A percentile compares a stretch with the other conserved stretches of the same genome.
These are phyloP conservation scores for Earliella scabrosa DNA, from an alignment of 1,284 basidiomycete genomes.

Conservation along the genomic window DNA sequence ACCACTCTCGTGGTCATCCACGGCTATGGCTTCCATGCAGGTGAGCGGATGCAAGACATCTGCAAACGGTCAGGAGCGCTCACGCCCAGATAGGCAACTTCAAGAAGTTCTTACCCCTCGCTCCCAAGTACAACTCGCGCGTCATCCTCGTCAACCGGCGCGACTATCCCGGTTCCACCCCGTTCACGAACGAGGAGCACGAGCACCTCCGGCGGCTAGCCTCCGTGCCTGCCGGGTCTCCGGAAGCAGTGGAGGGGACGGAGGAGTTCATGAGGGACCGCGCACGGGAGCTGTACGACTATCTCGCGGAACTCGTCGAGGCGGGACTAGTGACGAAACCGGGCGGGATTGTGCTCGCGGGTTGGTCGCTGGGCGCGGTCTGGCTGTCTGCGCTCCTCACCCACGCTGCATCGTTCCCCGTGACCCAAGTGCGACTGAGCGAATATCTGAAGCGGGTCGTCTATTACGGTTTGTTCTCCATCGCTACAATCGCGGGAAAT, in stretches of 20 bases:
- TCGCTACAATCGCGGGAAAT: background rate
- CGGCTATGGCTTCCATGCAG: constrained; percentile 29
- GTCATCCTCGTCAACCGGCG: constrained; percentile 12
- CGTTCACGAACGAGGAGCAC: constrained; percentile 26
- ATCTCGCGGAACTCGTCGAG: constrained; percentile 12
- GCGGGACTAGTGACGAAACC: constrained; percentile 1
- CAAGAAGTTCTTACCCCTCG: constrained; percentile 13
- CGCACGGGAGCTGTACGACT: constrained; percentile 16
- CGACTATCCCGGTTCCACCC: constrained; percentile 12
- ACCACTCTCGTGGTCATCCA: constrained; percentile 31
- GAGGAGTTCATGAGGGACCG: constrained; percentile 7
- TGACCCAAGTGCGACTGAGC: background rate
- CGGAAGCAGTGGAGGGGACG: background rate
- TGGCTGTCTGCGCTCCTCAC: constrained; percentile 19
- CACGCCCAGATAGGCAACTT: constrained; percentile 2
- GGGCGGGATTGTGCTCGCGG: constrained; percentile 18
- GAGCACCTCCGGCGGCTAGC: background rate
- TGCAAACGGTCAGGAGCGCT: too few species aligned
- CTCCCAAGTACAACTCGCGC: constrained; percentile 1
- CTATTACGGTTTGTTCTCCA: background rate
- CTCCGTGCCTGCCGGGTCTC: background rate
- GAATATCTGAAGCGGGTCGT: background rate
- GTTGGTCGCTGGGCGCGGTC: constrained; percentile 16
- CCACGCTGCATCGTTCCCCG: background rate
- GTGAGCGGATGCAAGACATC: constrained; percentile 10